Conservation (phyloP, 2,329 filamentous ascomycete genomes). For the Triangularia setosa region DNA sequence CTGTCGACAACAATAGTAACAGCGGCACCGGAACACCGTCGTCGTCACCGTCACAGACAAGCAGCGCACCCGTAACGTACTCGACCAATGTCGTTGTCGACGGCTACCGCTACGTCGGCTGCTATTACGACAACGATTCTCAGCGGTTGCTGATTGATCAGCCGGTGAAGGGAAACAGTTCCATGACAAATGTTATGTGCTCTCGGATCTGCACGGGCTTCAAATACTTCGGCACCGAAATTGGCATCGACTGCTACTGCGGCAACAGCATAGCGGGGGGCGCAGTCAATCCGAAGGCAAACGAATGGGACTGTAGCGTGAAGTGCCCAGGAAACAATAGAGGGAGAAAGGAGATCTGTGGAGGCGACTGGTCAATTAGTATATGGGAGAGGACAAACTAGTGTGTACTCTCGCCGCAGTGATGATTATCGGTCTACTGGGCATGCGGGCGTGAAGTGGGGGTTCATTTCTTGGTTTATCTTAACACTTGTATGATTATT, state of each 20-base stretch:
- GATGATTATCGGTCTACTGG: neutral
- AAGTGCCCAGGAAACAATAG: neutral
- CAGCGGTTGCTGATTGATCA: neutral
- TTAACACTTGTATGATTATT: neutral
- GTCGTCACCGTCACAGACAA: neutral
- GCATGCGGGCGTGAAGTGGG: neutral
- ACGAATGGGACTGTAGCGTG: neutral
- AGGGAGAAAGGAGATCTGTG: neutral
- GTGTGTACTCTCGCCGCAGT: neutral
- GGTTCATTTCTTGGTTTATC: neutral
- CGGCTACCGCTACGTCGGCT: neutral
- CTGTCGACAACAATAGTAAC: neutral
- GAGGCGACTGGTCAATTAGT: neutral
- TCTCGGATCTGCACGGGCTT: neutral
- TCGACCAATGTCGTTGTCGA: neutral
- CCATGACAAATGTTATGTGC: neutral
- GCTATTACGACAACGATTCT: neutral
- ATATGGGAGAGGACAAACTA: neutral
- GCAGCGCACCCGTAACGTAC: neutral
- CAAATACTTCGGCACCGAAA: neutral
- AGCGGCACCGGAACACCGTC: neutral
- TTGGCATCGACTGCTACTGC: neutral
- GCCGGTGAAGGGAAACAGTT: neutral
- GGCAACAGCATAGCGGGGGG: neutral
- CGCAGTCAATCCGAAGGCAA: neutral